phyloP scores from a whole-genome alignment of 805 yeast genomes.

The Ogataea pilisensis region DNA sequence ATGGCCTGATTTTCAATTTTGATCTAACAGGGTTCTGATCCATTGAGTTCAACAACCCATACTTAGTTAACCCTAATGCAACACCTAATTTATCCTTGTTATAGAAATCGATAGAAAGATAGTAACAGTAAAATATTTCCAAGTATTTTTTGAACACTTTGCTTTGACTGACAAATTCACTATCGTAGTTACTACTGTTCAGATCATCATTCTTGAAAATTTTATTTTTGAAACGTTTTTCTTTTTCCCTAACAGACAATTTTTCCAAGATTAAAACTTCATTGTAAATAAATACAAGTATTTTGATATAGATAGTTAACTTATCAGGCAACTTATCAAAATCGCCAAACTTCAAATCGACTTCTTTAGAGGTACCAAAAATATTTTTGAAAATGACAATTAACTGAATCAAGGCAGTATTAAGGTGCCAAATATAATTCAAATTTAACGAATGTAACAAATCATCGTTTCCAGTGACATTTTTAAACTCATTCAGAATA shows the following conservation, averaged over 20 bases:
- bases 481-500: constrained; percentile 14
- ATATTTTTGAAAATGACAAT: constrained; percentile 23
- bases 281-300: constrained; percentile 21
- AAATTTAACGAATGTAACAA: constrained; percentile 6
- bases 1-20: constrained; percentile 18
- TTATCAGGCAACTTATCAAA: constrained; percentile 25
- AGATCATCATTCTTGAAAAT: neutral
- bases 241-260: neutral
- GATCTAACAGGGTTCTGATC: constrained; percentile 25
- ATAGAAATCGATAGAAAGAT: constrained; percentile 22
- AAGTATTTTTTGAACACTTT: constrained; percentile 8
- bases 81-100: constrained; percentile 22
- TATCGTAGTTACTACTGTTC: neutral
- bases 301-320: constrained; percentile 17
- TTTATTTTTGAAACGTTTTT: neutral
- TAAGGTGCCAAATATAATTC: constrained; percentile 14
- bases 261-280: constrained; percentile 14
- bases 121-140: constrained; percentile 24
- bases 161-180: neutral
- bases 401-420: constrained; percentile 19
- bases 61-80: constrained; percentile 24
- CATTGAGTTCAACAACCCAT: constrained; percentile 21
- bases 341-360: constrained; percentile 19
- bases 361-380: constrained; percentile 13
- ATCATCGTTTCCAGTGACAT: neutral